Percentiles rank a stretch among this genome's conserved stretches.
Conservation (phyloP, 305 asterid species). For the Ilex paraguariensis region DNA sequence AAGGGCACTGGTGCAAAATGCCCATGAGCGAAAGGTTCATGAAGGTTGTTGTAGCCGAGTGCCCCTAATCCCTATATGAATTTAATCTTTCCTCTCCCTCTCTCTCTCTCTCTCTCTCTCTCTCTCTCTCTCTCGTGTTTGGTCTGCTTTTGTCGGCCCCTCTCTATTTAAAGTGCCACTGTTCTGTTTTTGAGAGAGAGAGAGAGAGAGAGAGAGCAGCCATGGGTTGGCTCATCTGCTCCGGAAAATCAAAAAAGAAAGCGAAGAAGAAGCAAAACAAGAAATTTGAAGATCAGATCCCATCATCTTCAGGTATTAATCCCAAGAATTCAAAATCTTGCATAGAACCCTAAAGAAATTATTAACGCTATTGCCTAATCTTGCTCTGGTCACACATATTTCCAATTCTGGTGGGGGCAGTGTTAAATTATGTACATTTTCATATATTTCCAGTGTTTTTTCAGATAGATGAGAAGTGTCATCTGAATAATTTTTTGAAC, state of each 20-base stretch:
- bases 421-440: too few species aligned
- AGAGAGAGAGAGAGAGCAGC: conserved; percentile 6
- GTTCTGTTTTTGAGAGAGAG: conserved; percentile 1
- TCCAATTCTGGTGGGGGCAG: not conserved
- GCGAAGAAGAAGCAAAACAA: conserved; percentile 26
- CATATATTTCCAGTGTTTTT: too few species aligned
- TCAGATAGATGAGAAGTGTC: too few species aligned
- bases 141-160: conserved; percentile 25
- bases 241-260: conserved; percentile 59
- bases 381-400: not conserved
- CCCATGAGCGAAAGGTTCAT: too few species aligned
- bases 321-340: not conserved
- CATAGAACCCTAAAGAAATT: conserved; percentile 5
- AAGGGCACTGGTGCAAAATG: too few species aligned
- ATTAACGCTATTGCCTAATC: not conserved
- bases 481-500: too few species aligned
- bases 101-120: conserved; percentile 12
- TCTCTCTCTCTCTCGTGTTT: conserved; percentile 21
- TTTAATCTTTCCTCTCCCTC: not conserved
- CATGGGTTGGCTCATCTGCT: conserved; percentile 69
- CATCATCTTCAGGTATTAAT: conserved; percentile 41
- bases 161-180: conserved; percentile 16
- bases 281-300: conserved; percentile 65
- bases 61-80: too few species aligned
- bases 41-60: too few species aligned